These are phyloP conservation scores for Quercus suber DNA, from an alignment of 306 rosid genomes.

Conservation along the genomic window DNA sequence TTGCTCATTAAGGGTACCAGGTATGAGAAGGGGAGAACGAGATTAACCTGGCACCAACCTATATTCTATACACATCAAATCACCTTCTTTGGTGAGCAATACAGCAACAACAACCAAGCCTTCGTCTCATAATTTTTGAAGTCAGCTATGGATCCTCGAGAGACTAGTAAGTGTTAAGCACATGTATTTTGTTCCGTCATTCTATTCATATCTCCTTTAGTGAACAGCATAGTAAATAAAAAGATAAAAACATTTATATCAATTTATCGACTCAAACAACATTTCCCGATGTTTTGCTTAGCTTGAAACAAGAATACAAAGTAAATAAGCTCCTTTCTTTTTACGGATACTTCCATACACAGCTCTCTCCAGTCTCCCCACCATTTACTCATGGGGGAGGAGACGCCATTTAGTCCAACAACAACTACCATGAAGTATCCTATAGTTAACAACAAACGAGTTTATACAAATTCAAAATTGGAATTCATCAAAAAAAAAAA, in stretches of 20 bases:
- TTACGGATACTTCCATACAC: neutral
- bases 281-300: neutral
- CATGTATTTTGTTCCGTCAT: too few species aligned
- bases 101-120: too few species aligned
- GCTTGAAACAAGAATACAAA: neutral
- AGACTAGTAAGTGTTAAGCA: too few species aligned
- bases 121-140: too few species aligned
- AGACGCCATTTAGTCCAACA: too few species aligned
- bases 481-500: too few species aligned
- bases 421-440: too few species aligned
- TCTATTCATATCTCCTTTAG: too few species aligned
- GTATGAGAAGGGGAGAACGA: neutral
- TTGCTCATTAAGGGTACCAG: neutral
- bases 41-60: neutral
- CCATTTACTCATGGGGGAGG: too few species aligned
- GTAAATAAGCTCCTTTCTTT: neutral
- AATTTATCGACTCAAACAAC: neutral
- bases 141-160: too few species aligned
- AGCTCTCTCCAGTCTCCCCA: neutral
- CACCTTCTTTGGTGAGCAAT: neutral
- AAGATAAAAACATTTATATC: neutral
- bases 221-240: neutral
- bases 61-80: neutral
- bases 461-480: too few species aligned
- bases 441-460: too few species aligned